Conservation (phyloP, 176 grass and related monocot species). For the Aegilops longissima region DNA sequence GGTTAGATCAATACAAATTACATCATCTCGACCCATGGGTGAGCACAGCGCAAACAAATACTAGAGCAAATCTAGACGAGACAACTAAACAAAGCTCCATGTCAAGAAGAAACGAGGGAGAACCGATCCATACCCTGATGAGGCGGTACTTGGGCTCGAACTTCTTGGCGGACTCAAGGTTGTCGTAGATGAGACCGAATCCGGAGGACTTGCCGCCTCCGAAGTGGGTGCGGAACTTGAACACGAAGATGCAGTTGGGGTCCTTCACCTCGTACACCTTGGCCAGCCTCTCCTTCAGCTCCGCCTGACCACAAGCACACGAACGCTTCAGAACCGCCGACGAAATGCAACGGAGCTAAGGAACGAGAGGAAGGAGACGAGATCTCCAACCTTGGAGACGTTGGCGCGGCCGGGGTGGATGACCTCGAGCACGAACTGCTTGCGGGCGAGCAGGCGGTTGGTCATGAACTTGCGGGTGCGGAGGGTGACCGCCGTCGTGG, state of each 20-base stretch:
- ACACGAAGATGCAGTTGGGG: conserved; percentile 88
- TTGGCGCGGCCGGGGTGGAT: conserved; percentile 89
- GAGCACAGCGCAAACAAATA: not conserved
- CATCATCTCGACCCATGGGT: not conserved
- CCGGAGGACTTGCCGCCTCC: conserved; percentile 95
- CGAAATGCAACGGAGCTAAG: not conserved
- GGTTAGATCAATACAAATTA: not conserved
- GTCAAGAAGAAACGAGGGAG: not conserved
- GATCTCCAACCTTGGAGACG: conserved; percentile 78
- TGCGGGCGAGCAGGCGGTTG: conserved; percentile 86
- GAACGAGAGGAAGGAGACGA: not conserved
- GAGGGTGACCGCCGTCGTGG: conserved; percentile 53
- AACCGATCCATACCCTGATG: conserved; percentile 59
- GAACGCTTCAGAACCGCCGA: not conserved
- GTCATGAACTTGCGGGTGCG: conserved; percentile 98
- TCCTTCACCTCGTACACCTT: conserved; percentile 80
- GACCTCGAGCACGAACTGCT: conserved; percentile 96
- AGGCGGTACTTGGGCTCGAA: conserved; percentile 94
- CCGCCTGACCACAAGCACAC: conserved; percentile 33
- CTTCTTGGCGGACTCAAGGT: conserved; percentile 79
- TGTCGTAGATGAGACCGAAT: conserved; percentile 95
- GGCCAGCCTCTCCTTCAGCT: conserved; percentile 76
- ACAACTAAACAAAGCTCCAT: not conserved
- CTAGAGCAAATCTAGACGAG: not conserved
- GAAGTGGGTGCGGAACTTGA: conserved; percentile 98